phyloP scores from a whole-genome alignment of 345 rosid species.

The Iberis pinnata region DNA sequence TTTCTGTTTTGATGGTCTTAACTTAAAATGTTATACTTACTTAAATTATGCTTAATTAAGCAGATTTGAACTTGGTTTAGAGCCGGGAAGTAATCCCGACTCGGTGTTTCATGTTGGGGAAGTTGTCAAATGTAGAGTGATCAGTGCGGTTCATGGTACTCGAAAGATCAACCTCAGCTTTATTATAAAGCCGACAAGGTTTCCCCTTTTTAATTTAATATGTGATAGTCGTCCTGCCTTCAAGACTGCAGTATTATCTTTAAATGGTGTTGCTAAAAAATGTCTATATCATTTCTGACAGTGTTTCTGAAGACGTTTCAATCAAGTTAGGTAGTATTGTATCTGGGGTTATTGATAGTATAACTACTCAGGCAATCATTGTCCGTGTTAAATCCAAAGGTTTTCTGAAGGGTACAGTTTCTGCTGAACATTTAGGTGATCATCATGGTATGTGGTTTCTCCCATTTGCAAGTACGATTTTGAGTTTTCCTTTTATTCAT shows the following conservation, averaged over 20 bases:
- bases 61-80: constrained; percentile 92
- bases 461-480: neutral
- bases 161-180: constrained; percentile 82
- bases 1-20: constrained; percentile 16
- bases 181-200: constrained; percentile 71
- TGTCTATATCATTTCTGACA: constrained; percentile 25
- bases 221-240: constrained; percentile 1
- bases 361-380: constrained; percentile 50
- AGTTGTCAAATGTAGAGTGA: constrained; percentile 92
- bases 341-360: constrained; percentile 67
- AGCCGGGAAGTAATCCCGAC: constrained; percentile 60
- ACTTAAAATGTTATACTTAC: constrained; percentile 20
- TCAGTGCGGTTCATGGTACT: constrained; percentile 51
- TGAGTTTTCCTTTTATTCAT: constrained; percentile 6
- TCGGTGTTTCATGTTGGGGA: constrained; percentile 79
- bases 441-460: constrained; percentile 61
- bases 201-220: constrained; percentile 19
- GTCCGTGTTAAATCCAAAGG: constrained; percentile 53
- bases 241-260: constrained; percentile 14
- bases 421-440: constrained; percentile 83
- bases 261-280: constrained; percentile 10
- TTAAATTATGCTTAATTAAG: constrained; percentile 28
- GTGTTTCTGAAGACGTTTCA: constrained; percentile 65
- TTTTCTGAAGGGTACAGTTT: constrained; percentile 61
- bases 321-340: constrained; percentile 77